A percentile compares a stretch with the other conserved stretches of the same genome.
Conservation (phyloP, 2,329 filamentous ascomycete genomes). For the Xylaria multiplex region DNA sequence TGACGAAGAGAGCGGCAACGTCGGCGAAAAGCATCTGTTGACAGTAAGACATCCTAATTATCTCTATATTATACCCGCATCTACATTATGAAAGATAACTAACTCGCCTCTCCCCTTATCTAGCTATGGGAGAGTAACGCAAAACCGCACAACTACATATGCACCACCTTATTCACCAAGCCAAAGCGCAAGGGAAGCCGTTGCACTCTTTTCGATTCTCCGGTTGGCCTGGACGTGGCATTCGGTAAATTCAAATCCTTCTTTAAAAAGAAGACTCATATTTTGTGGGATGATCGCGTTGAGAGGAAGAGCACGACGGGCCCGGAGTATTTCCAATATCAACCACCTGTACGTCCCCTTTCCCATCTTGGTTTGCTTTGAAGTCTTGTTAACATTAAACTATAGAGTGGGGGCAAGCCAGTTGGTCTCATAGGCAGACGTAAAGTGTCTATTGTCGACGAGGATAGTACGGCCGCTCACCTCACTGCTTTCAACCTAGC, state of each 20-base stretch:
- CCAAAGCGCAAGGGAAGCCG: constrained; percentile 51
- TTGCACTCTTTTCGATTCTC: constrained; percentile 53
- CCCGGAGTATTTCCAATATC: constrained; percentile 55
- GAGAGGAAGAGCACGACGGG: constrained; percentile 49
- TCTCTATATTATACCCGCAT: neutral
- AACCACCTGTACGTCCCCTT: constrained; percentile 56
- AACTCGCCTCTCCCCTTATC: neutral
- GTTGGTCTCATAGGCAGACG: constrained; percentile 44
- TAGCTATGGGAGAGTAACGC: constrained; percentile 75
- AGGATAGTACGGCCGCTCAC: neutral
- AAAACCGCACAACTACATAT: constrained; percentile 68
- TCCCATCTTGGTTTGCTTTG: neutral
- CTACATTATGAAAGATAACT: neutral
- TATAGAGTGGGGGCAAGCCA: constrained; percentile 52
- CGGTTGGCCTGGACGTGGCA: constrained; percentile 56
- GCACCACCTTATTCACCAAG: constrained; percentile 62
- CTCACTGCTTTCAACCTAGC: neutral
- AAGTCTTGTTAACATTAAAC: neutral
- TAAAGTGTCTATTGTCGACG: neutral
- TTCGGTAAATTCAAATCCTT: constrained; percentile 64
- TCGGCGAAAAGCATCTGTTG: constrained; percentile 68
- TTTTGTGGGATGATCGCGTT: constrained; percentile 68
- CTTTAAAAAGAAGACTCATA: constrained; percentile 67
- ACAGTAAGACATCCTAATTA: constrained; percentile 58
- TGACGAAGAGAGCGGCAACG: constrained; percentile 54